Percentiles rank a stretch among this genome's conserved stretches.
These are phyloP conservation scores for Cercospora nicotianae DNA, from an alignment of 2,329 filamentous ascomycete genomes.

Conservation along the genomic window DNA sequence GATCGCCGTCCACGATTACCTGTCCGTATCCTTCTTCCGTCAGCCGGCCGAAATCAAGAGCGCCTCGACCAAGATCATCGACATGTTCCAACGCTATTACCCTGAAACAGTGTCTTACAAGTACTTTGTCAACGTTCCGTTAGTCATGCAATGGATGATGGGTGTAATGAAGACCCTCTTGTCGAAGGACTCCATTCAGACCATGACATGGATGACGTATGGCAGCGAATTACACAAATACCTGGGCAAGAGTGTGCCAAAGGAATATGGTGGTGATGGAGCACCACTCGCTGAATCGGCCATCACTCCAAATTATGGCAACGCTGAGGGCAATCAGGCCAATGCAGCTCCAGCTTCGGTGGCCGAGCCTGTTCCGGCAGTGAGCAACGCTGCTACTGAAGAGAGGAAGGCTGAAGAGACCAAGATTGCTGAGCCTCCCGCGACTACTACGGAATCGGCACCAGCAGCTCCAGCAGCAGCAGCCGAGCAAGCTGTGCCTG, in stretches of 20 bases:
- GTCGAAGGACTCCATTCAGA: slow-evolving; percentile 50
- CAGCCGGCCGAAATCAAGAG: slow-evolving; percentile 74
- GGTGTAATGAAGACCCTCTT: slow-evolving; percentile 50
- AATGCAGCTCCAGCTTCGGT: slow-evolving; percentile 10
- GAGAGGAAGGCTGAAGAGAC: slow-evolving; percentile 5
- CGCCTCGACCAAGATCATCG: slow-evolving; percentile 77
- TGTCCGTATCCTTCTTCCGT: slow-evolving; percentile 80
- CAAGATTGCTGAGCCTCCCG: background rate
- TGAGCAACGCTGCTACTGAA: background rate
- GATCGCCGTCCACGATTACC: slow-evolving; percentile 91
- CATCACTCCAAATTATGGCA: slow-evolving; percentile 44
- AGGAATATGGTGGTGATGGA: slow-evolving; percentile 76
- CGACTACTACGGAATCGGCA: background rate
- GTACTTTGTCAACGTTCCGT: slow-evolving; percentile 93
- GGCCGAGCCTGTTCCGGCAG: background rate
- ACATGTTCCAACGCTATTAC: slow-evolving; percentile 77
- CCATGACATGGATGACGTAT: slow-evolving; percentile 52
- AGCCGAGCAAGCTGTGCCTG: background rate
- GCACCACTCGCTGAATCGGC: slow-evolving; percentile 48
- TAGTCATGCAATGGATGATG: slow-evolving; percentile 79
- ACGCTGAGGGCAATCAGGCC: background rate
- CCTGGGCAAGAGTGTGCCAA: slow-evolving; percentile 67
- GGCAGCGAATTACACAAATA: slow-evolving; percentile 68
- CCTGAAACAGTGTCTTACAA: slow-evolving; percentile 87
- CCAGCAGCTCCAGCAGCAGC: background rate